Conservation (phyloP, 352 stramenopile species). For the Pythium aristosporum region DNA sequence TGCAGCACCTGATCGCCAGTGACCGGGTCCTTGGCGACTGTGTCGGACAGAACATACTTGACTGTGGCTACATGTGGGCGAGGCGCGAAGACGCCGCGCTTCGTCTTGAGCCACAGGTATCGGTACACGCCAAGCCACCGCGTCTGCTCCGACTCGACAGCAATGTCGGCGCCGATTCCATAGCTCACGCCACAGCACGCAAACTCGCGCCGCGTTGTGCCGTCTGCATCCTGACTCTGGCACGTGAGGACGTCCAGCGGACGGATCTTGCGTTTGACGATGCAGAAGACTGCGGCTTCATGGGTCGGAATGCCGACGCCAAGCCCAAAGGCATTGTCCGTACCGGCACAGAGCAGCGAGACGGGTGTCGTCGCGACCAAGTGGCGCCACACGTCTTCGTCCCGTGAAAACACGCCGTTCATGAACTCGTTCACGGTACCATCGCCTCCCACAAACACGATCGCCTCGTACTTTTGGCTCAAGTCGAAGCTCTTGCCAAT, state of each 20-base stretch:
- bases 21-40: conserved; percentile 65
- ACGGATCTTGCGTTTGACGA: conserved; percentile 82
- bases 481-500: conserved; percentile 74
- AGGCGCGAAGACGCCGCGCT: conserved; percentile 54
- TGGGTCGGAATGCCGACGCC: conserved; percentile 70
- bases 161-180: conserved; percentile 73
- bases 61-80: conserved; percentile 58
- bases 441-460: conserved; percentile 78
- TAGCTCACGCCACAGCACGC: conserved; percentile 82
- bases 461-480: conserved; percentile 70
- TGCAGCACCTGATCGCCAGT: conserved; percentile 55
- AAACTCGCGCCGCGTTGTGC: conserved; percentile 47
- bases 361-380: conserved; percentile 78
- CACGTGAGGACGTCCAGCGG: conserved; percentile 76
- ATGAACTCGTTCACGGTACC: conserved; percentile 82
- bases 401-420: conserved; percentile 69
- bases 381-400: conserved; percentile 76
- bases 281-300: conserved; percentile 71
- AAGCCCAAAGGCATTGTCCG: conserved; percentile 77
- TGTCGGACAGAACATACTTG: conserved; percentile 78
- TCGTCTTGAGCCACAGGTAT: conserved; percentile 78
- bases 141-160: conserved; percentile 73
- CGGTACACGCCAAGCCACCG: conserved; percentile 74
- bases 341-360: conserved; percentile 77
- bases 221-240: conserved; percentile 45